phyloP scores from a whole-genome alignment of 768 basidiomycete species.

The Podaxis sp. region DNA sequence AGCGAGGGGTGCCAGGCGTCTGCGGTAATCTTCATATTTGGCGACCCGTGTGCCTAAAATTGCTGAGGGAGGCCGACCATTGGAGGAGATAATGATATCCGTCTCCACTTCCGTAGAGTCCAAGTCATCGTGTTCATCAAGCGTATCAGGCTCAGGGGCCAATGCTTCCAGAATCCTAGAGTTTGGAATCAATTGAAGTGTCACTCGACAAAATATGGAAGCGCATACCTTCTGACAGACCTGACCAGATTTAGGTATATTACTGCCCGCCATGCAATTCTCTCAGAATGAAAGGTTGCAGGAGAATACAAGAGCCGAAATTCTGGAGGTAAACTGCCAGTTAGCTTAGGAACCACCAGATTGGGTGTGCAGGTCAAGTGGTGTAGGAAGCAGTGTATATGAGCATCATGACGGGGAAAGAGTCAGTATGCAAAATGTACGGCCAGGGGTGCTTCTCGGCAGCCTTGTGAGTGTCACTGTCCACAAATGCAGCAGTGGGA shows the following conservation, averaged over 20 bases:
- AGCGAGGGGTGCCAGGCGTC: conserved; percentile 60
- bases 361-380: neutral
- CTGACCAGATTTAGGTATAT: conserved; percentile 86
- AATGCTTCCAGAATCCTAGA: conserved; percentile 71
- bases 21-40: conserved; percentile 59
- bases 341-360: neutral
- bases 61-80: conserved; percentile 47
- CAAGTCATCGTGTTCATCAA: conserved; percentile 55
- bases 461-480: neutral
- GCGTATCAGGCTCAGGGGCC: conserved; percentile 54
- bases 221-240: conserved; percentile 62
- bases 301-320: conserved; percentile 81
- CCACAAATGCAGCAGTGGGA: neutral
- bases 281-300: conserved; percentile 71
- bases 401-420: neutral
- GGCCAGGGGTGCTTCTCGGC: neutral
- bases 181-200: conserved; percentile 15
- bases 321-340: conserved; percentile 40
- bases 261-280: conserved; percentile 83
- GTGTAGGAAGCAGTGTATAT: neutral
- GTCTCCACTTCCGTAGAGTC: conserved; percentile 46
- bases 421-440: neutral
- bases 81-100: conserved; percentile 45
- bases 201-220: conserved; percentile 10
- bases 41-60: conserved; percentile 45